These are phyloP conservation scores for Stevia rebaudiana DNA, from an alignment of 140 eudicot species.

Conservation along the genomic window DNA sequence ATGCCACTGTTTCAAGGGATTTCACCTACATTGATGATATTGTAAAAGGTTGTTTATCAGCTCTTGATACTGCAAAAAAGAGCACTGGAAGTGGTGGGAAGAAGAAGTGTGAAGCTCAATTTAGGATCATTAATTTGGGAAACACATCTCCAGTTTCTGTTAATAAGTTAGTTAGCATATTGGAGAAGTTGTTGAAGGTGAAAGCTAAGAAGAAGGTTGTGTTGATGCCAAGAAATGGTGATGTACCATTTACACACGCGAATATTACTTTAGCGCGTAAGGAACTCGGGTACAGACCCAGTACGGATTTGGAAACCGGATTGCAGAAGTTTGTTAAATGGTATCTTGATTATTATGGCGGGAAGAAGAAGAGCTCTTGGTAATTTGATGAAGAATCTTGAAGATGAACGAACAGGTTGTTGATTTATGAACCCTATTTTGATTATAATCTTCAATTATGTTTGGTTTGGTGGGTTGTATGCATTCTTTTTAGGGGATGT, in stretches of 20 bases:
- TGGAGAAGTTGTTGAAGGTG: conserved; percentile 76
- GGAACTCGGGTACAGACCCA: conserved; percentile 69
- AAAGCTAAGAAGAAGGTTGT: conserved; percentile 69
- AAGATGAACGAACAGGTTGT: not conserved
- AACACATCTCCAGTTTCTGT: conserved; percentile 73
- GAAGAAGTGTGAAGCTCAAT: conserved; percentile 64
- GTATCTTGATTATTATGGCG: conserved; percentile 55
- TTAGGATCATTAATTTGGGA: conserved; percentile 77
- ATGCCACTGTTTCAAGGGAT: conserved; percentile 66
- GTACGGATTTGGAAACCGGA: conserved; percentile 68
- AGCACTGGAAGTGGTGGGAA: conserved; percentile 80
- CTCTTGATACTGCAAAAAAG: conserved; percentile 69
- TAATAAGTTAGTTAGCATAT: conserved; percentile 54
- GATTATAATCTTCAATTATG: conserved; percentile 14
- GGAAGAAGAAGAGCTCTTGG: conserved; percentile 50
- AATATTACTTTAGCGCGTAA: conserved; percentile 61
- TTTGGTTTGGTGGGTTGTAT: conserved; percentile 20
- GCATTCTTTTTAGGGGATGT: conserved; percentile 23
- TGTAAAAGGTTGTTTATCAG: conserved; percentile 75
- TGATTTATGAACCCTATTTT: conserved; percentile 13
- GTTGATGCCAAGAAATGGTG: conserved; percentile 76
- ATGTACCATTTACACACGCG: conserved; percentile 69
- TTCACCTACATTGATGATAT: conserved; percentile 82
- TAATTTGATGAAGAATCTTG: conserved; percentile 8
- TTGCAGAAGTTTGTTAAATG: conserved; percentile 73